Percentiles rank a stretch among this genome's conserved stretches.
These are phyloP conservation scores for Xylaria digitata DNA, from an alignment of 2,329 filamentous ascomycete species.

Conservation along the genomic window DNA sequence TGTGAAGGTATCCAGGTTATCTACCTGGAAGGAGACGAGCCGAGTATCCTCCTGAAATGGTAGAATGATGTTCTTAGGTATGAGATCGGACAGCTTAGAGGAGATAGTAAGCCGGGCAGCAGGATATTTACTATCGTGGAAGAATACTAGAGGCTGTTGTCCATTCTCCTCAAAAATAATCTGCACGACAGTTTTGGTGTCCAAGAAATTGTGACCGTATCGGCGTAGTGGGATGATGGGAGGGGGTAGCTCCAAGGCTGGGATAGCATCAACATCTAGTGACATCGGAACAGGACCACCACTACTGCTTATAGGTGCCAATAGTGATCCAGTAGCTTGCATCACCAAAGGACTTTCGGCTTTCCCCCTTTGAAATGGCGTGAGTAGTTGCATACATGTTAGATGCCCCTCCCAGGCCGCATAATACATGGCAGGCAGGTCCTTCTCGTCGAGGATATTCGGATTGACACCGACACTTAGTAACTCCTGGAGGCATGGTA, in stretches of 20 bases:
- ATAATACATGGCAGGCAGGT: constrained; percentile 95
- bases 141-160: constrained; percentile 87
- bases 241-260: constrained; percentile 88
- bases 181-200: constrained; percentile 96
- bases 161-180: constrained; percentile 85
- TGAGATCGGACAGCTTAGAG: constrained; percentile 93
- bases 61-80: constrained; percentile 93
- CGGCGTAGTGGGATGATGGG: constrained; percentile 94
- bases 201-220: constrained; percentile 98
- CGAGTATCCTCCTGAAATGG: constrained; percentile 97
- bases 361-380: constrained; percentile 64
- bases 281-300: constrained; percentile 69
- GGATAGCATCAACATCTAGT: constrained; percentile 87
- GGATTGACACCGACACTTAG: constrained; percentile 82
- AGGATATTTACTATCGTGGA: constrained; percentile 96
- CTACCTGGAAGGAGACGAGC: constrained; percentile 93
- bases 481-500: constrained; percentile 84
- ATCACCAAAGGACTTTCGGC: constrained; percentile 58
- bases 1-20: constrained; percentile 90
- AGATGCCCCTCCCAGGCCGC: constrained; percentile 97
- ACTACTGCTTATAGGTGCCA: constrained; percentile 61
- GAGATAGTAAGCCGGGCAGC: constrained; percentile 95
- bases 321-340: constrained; percentile 53
- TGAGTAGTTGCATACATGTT: constrained; percentile 90
- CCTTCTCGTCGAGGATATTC: constrained; percentile 89